Conservation (phyloP, 2,329 filamentous ascomycete species). For the Alternaria incomplexa region DNA sequence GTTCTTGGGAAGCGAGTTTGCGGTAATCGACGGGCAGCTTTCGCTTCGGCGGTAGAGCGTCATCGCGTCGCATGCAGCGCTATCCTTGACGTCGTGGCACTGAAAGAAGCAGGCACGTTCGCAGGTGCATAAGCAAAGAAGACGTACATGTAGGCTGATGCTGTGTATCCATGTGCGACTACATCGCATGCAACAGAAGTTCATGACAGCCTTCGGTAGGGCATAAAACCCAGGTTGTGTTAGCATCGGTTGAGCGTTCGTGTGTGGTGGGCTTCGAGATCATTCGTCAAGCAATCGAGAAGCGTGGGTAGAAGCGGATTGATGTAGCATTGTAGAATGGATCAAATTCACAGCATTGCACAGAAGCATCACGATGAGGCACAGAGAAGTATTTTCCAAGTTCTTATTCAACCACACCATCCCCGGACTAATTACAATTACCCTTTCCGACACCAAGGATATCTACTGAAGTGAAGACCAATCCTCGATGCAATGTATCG, state of each 20-base stretch:
- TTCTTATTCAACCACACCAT: constrained; percentile 27
- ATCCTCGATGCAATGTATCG: constrained; percentile 35
- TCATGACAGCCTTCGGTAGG: accelerated
- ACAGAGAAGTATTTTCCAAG: constrained; percentile 22
- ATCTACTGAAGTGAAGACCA: constrained; percentile 30
- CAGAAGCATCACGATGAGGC: background rate
- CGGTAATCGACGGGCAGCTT: background rate
- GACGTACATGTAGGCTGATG: background rate
- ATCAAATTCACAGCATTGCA: background rate
- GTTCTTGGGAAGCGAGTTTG: background rate
- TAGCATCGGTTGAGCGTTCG: background rate
- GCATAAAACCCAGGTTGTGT: accelerated
- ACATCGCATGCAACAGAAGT: background rate
- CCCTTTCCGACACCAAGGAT: constrained; percentile 34
- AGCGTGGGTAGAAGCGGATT: too few relatives aligned
- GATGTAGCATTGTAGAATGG: too few relatives aligned
- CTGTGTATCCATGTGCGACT: background rate
- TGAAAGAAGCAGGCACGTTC: background rate
- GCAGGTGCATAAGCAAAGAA: background rate
- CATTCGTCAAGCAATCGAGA: too few relatives aligned
- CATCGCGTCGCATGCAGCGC: background rate
- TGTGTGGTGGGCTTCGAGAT: too few relatives aligned
- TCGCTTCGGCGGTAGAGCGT: background rate
- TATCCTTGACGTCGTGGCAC: background rate
- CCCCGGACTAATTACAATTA: constrained; percentile 38